Percentiles rank a stretch among this genome's conserved stretches.
These are phyloP conservation scores for Cyberlindnera meyerae DNA, from an alignment of 805 yeast genomes.

Conservation along the genomic window DNA sequence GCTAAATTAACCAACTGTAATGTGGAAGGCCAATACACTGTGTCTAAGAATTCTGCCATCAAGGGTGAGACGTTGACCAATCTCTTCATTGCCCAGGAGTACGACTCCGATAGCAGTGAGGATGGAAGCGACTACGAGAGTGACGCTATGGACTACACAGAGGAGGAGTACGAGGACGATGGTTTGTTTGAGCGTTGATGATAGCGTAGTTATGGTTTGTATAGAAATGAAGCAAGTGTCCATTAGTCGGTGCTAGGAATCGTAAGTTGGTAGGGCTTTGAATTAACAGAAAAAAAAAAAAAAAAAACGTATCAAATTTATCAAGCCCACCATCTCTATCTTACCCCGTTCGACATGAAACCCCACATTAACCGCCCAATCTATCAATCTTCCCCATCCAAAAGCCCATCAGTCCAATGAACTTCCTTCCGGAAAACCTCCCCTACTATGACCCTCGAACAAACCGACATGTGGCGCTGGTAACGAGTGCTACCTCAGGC, in stretches of 20 bases:
- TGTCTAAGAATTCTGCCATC: conserved; percentile 45
- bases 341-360: background rate
- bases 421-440: conserved; percentile 37
- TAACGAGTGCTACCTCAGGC: conserved; percentile 81
- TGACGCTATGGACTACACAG: conserved; percentile 23
- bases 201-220: too few relatives aligned
- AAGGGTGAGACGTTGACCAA: conserved; percentile 57
- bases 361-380: background rate
- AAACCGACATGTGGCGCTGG: conserved; percentile 59
- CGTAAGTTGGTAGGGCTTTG: too few relatives aligned
- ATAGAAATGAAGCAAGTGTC: too few relatives aligned
- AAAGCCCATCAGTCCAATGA: too few relatives aligned
- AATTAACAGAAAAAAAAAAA: too few relatives aligned
- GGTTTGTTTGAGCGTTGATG: conserved; percentile 53
- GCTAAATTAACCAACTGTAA: conserved; percentile 73
- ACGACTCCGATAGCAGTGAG: conserved; percentile 23
- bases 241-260: too few relatives aligned
- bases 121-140: conserved; percentile 28
- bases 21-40: conserved; percentile 74
- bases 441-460: conserved; percentile 57
- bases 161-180: conserved; percentile 43
- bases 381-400: too few relatives aligned
- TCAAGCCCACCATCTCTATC: too few relatives aligned
- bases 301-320: too few relatives aligned
- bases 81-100: conserved; percentile 26